Percentiles rank a stretch among this genome's conserved stretches.
Evolutionary conservation across 1,139 yeast genomes (phyloP).

Genomic region (Hyphopichia wangnamkhiaoensis): DNA sequence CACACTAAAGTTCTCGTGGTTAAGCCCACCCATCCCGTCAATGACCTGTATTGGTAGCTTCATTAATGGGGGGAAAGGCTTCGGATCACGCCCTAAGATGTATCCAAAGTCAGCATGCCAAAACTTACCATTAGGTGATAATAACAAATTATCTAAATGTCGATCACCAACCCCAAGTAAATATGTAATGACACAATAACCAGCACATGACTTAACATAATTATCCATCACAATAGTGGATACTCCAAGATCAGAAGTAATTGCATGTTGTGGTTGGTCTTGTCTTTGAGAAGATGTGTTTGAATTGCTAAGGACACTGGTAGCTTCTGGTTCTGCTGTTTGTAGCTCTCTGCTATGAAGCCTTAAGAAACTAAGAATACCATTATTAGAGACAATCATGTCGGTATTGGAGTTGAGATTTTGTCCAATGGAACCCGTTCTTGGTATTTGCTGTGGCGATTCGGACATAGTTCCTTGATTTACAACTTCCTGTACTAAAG

Average conservation of each 20-base stretch:
- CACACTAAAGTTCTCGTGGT: slow-evolving; percentile 78
- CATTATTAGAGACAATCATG: slow-evolving; percentile 32
- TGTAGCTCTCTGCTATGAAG: slow-evolving; percentile 56
- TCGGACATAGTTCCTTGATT: too few species aligned
- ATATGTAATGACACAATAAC: slow-evolving; percentile 95
- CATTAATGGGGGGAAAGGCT: slow-evolving; percentile 98
- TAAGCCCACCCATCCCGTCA: slow-evolving; percentile 96
- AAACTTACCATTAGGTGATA: slow-evolving; percentile 76
- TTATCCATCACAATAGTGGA: slow-evolving; percentile 82
- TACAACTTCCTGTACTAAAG: slow-evolving; percentile 8
- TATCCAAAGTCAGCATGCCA: slow-evolving; percentile 99
- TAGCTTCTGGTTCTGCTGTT: slow-evolving; percentile 26
- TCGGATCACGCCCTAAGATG: slow-evolving; percentile 94
- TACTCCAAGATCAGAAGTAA: slow-evolving; percentile 67
- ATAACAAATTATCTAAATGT: slow-evolving; percentile 83
- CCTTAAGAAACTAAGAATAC: slow-evolving; percentile 70
- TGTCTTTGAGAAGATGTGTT: slow-evolving; percentile 5
- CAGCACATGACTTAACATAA: slow-evolving; percentile 94
- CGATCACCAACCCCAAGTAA: slow-evolving; percentile 95
- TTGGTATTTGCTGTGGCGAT: too few species aligned
- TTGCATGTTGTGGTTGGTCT: slow-evolving; percentile 29
- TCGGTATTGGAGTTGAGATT: slow-evolving; percentile 7
- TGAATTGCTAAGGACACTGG: slow-evolving; percentile 24
- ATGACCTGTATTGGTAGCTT: slow-evolving; percentile 94
- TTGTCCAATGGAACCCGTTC: too few species aligned